phyloP scores from a whole-genome alignment of 2,329 filamentous ascomycete genomes.

The Claviceps arundinis region DNA sequence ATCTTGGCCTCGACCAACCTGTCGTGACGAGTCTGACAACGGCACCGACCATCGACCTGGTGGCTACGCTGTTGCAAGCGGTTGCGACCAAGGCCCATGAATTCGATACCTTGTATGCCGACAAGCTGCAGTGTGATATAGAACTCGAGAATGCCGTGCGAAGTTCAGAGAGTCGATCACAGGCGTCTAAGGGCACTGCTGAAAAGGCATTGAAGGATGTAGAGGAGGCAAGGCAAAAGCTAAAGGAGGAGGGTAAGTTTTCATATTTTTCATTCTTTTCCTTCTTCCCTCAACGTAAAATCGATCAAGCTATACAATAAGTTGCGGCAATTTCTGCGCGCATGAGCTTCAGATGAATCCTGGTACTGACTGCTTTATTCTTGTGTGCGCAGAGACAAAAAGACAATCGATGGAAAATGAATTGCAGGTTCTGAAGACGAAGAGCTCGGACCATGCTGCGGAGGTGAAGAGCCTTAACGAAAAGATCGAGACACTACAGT shows the following conservation, averaged over 20 bases:
- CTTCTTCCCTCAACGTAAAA: neutral
- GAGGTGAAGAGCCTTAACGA: slow-evolving; percentile 66
- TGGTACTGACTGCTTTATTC: neutral
- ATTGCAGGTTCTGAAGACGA: slow-evolving; percentile 63
- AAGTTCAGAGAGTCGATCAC: slow-evolving; percentile 68
- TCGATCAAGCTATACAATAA: too few relatives aligned
- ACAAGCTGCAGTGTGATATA: slow-evolving; percentile 81
- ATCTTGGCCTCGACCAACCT: slow-evolving; percentile 54
- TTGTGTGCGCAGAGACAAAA: slow-evolving; percentile 48
- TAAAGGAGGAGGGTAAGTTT: slow-evolving; percentile 65
- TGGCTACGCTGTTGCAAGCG: slow-evolving; percentile 59
- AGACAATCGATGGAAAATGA: slow-evolving; percentile 69
- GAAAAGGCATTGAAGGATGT: slow-evolving; percentile 77
- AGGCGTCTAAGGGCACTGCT: slow-evolving; percentile 65
- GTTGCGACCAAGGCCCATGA: slow-evolving; percentile 71
- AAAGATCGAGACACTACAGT: slow-evolving; percentile 76
- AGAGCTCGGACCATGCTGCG: slow-evolving; percentile 58
- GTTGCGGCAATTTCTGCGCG: neutral
- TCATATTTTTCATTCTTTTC: neutral
- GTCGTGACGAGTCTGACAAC: slow-evolving; percentile 48
- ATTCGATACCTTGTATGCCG: slow-evolving; percentile 66
- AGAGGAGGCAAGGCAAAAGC: slow-evolving; percentile 65
- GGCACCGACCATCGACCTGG: slow-evolving; percentile 64
- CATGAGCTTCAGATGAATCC: neutral
- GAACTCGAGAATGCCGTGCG: slow-evolving; percentile 86